Evolutionary conservation across 2,329 filamentous ascomycete species (phyloP).

Genomic region (Aspergillus oerlinghausenensis): DNA sequence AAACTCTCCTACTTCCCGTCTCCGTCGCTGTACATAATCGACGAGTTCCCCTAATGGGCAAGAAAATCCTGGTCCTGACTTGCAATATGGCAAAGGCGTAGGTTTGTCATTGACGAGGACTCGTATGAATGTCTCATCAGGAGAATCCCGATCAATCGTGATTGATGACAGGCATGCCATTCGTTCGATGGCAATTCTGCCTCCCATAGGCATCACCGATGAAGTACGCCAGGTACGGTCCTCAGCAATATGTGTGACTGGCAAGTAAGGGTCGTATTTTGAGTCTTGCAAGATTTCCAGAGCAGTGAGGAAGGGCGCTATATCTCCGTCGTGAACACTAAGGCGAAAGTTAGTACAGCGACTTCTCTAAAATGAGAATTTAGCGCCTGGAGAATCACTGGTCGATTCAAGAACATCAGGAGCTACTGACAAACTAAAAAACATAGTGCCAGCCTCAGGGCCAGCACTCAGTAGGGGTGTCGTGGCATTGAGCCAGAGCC

Average conservation of each 20-base stretch:
- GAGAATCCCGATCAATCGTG: constrained; percentile 5
- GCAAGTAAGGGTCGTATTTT: constrained; percentile 40
- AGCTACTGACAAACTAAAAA: constrained; percentile 53
- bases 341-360: no score
- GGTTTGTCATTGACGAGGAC: constrained; percentile 57
- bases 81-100: constrained; percentile 46
- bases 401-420: neutral
- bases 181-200: constrained; percentile 51
- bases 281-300: constrained; percentile 45
- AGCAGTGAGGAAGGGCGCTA: constrained; percentile 51
- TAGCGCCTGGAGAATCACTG: neutral
- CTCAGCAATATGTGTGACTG: constrained; percentile 41
- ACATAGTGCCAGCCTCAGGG: constrained; percentile 44
- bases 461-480: constrained; percentile 45
- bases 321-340: constrained; percentile 55
- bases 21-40: constrained; percentile 37
- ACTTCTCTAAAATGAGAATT: neutral
- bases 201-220: constrained; percentile 55
- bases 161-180: constrained; percentile 38
- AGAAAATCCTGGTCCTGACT: constrained; percentile 44
- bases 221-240: constrained; percentile 52
- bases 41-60: constrained; percentile 46
- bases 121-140: constrained; percentile 41
- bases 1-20: constrained; percentile 45
- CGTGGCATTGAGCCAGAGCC: constrained; percentile 56